A percentile compares a stretch with the other conserved stretches of the same genome.
These are phyloP conservation scores for Talaromyces sp. DNA, from an alignment of 2,329 filamentous ascomycete genomes.

Conservation along the genomic window DNA sequence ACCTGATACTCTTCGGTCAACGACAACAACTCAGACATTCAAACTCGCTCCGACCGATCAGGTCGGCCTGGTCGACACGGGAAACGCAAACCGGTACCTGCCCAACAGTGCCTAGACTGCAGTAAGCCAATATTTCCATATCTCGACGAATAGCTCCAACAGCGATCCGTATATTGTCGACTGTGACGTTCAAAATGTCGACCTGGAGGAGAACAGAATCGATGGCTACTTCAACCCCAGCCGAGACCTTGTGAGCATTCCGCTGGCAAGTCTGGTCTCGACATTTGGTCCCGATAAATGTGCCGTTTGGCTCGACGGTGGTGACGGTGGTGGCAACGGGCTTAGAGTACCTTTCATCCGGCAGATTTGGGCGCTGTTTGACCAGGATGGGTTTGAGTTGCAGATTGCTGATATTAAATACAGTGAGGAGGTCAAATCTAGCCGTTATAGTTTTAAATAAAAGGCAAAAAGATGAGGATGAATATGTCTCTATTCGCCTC, in stretches of 20 bases:
- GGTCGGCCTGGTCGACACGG: background rate
- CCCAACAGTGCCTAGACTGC: background rate
- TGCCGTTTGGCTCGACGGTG: background rate
- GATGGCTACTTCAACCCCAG: background rate
- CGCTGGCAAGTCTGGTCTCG: background rate
- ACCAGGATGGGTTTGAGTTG: background rate
- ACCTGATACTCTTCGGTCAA: background rate
- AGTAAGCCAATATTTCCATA: background rate
- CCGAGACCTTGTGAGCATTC: background rate
- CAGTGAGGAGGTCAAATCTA: background rate
- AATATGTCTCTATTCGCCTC: background rate
- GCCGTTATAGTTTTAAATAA: background rate
- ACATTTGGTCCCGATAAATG: background rate
- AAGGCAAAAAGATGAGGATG: background rate
- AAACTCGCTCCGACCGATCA: background rate
- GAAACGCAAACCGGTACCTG: background rate
- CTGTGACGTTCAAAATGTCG: background rate
- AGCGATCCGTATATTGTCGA: background rate
- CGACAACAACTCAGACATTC: background rate
- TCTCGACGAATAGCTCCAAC: background rate
- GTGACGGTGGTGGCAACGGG: background rate
- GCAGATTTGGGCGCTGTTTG: background rate
- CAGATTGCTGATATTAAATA: background rate
- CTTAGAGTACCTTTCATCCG: background rate
- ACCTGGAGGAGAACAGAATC: background rate